phyloP scores from a whole-genome alignment of 2,329 filamentous ascomycete species.

The Claviceps maximensis region DNA sequence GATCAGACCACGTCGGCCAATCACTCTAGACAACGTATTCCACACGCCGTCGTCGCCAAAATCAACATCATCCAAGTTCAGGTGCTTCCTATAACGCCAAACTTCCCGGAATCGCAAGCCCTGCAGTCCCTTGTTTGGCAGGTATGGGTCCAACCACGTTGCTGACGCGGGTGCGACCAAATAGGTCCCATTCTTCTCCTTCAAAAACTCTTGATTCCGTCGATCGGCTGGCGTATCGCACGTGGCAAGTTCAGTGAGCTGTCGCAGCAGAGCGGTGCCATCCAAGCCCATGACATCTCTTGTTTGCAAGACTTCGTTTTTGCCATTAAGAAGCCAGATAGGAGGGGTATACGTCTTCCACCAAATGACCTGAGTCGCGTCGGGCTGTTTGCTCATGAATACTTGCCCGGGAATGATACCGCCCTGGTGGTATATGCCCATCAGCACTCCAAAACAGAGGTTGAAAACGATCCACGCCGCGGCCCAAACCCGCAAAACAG shows the following conservation, averaged over 20 bases:
- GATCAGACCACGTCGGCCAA: conserved; percentile 48
- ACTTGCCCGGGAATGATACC: conserved; percentile 65
- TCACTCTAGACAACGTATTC: conserved; percentile 54
- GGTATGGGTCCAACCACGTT: conserved; percentile 52
- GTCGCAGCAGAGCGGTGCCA: conserved; percentile 43
- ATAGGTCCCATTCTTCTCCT: conserved; percentile 51
- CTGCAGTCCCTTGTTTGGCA: conserved; percentile 43
- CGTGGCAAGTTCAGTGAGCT: conserved; percentile 45
- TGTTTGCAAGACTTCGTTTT: conserved; percentile 58
- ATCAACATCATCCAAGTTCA: conserved; percentile 71
- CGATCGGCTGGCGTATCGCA: conserved; percentile 47
- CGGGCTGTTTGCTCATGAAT: conserved; percentile 56
- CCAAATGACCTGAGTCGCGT: conserved; percentile 60
- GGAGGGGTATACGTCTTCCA: conserved; percentile 81
- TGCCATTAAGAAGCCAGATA: conserved; percentile 65
- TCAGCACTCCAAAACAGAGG: conserved; percentile 50
- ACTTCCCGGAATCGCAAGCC: conserved; percentile 54
- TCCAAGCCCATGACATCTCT: conserved; percentile 62
- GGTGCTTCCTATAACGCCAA: conserved; percentile 53
- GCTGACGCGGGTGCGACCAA: conserved; percentile 63
- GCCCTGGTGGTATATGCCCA: conserved; percentile 74
- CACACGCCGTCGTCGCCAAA: conserved; percentile 65
- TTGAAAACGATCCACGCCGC: conserved; percentile 59
- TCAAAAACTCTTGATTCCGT: conserved; percentile 41
- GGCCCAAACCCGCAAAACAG: conserved; percentile 40